Conservation (phyloP, 192 early-diverging fungal species). For the Kappamyces sp. region DNA sequence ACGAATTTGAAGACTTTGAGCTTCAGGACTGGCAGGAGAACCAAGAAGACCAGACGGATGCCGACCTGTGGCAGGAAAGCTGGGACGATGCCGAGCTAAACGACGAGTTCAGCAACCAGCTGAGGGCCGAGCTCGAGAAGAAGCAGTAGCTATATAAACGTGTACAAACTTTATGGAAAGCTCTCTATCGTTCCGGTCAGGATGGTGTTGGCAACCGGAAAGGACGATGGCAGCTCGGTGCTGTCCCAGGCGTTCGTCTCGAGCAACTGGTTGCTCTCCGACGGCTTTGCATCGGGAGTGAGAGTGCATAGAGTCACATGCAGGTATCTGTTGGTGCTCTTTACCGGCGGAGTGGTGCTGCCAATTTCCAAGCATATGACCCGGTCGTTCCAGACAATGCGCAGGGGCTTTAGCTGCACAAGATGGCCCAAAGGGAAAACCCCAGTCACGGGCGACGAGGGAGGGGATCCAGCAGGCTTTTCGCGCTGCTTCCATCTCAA, state of each 20-base stretch:
- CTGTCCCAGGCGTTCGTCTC: conserved; percentile 10
- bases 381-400: conserved; percentile 24
- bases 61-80: conserved; percentile 5
- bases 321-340: conserved; percentile 19
- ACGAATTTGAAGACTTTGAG: conserved; percentile 13
- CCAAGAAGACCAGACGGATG: conserved; percentile 1
- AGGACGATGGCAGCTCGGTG: background rate
- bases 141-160: conserved; percentile 7
- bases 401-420: background rate
- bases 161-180: background rate
- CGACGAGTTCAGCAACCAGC: conserved; percentile 1
- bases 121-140: conserved; percentile 8
- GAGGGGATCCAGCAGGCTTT: background rate
- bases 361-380: conserved; percentile 22
- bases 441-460: background rate
- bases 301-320: conserved; percentile 31
- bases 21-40: conserved; percentile 14
- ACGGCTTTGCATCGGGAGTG: conserved; percentile 22
- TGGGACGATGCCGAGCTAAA: conserved; percentile 11
- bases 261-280: conserved; percentile 28
- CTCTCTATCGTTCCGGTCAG: background rate
- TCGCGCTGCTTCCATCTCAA: background rate
- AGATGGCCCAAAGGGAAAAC: conserved; percentile 8
- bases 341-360: conserved; percentile 2
- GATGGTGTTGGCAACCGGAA: background rate